Percentiles rank a stretch among this genome's conserved stretches.
These are phyloP conservation scores for Coleophoma crateriformis DNA, from an alignment of 2,329 filamentous ascomycete species.

Conservation along the genomic window DNA sequence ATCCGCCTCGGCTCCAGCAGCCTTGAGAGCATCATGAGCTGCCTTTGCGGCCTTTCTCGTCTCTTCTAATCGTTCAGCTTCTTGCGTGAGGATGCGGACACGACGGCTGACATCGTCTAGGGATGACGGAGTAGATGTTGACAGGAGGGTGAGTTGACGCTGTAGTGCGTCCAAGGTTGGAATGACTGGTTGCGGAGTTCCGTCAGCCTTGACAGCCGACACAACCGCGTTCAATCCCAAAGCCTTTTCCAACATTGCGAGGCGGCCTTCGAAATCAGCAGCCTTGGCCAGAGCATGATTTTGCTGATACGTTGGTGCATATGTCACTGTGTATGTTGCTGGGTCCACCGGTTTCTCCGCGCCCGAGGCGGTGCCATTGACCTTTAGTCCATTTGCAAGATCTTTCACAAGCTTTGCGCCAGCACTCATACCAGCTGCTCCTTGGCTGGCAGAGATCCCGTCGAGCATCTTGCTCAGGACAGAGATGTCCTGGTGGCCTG, in stretches of 20 bases:
- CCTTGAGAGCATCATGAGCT: constrained; percentile 51
- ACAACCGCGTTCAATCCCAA: constrained; percentile 73
- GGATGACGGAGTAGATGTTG: constrained; percentile 64
- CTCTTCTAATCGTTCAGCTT: constrained; percentile 68
- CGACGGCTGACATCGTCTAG: constrained; percentile 67
- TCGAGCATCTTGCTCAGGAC: constrained; percentile 70
- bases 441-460: constrained; percentile 43
- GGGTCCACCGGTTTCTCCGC: constrained; percentile 17
- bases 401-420: constrained; percentile 22
- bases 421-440: constrained; percentile 6
- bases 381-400: constrained; percentile 20
- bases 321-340: constrained; percentile 59
- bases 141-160: constrained; percentile 71
- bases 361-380: constrained; percentile 18
- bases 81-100: constrained; percentile 63
- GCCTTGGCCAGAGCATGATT: constrained; percentile 71
- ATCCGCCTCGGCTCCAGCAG: constrained; percentile 29
- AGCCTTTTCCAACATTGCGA: constrained; percentile 72
- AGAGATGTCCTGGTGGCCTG: constrained; percentile 51
- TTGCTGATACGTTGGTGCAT: constrained; percentile 59
- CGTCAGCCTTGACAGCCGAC: constrained; percentile 53
- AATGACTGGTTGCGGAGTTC: constrained; percentile 63
- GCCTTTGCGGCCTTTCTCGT: constrained; percentile 55
- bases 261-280: constrained; percentile 80
- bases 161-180: constrained; percentile 78